Evolutionary conservation across 164 flowering plant genomes (phyloP).

Genomic region (Macadamia integrifolia): DNA sequence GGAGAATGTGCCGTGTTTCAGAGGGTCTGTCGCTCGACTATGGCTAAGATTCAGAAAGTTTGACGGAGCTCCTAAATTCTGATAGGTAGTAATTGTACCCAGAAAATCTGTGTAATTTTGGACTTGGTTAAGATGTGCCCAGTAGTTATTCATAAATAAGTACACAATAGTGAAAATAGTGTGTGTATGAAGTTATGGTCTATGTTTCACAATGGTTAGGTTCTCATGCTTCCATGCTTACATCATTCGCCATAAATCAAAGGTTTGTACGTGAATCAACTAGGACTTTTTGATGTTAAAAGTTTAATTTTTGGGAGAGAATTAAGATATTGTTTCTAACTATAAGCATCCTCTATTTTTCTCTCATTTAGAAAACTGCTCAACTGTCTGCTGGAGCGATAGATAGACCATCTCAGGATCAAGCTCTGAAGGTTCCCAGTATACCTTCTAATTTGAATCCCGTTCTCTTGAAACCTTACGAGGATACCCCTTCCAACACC

Average conservation of each 20-base stretch:
- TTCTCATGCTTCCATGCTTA: slow-evolving; percentile 70
- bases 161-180: slow-evolving; percentile 15
- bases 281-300: slow-evolving; percentile 2
- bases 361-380: slow-evolving; percentile 39
- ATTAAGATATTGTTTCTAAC: background rate
- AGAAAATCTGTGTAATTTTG: slow-evolving; percentile 2
- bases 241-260: slow-evolving; percentile 40
- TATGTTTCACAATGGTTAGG: slow-evolving; percentile 47
- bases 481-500: slow-evolving; percentile 14
- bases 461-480: slow-evolving; percentile 11
- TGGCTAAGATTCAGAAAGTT: slow-evolving; percentile 56
- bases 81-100: slow-evolving; percentile 9
- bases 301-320: background rate
- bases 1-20: slow-evolving; percentile 85
- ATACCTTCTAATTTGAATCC: slow-evolving; percentile 11
- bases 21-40: slow-evolving; percentile 79
- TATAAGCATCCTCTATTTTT: slow-evolving; percentile 6
- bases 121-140: slow-evolving; percentile 12
- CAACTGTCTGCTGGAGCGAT: slow-evolving; percentile 38
- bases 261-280: slow-evolving; percentile 40
- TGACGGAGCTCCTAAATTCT: slow-evolving; percentile 6
- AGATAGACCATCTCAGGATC: slow-evolving; percentile 36
- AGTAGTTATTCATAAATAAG: slow-evolving; percentile 1
- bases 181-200: slow-evolving; percentile 32
- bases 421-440: slow-evolving; percentile 13